phyloP scores from a whole-genome alignment of 805 yeast species.

The Saturnispora galanensis region DNA sequence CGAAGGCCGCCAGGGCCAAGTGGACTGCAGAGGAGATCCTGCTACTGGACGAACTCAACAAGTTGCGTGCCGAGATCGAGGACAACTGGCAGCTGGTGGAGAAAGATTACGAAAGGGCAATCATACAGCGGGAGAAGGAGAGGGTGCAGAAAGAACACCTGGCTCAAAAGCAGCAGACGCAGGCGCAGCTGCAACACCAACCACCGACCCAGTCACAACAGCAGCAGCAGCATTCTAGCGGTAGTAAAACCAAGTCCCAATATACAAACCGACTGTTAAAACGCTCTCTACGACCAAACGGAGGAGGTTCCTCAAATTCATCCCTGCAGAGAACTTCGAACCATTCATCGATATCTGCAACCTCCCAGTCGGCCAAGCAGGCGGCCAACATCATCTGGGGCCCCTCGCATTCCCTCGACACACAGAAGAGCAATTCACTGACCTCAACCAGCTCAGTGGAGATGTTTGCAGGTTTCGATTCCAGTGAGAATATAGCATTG shows the following conservation, averaged over 20 bases:
- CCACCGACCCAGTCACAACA: constrained; percentile 10
- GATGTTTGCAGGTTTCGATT: constrained; percentile 22
- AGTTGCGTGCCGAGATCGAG: constrained; percentile 13
- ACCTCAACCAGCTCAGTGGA: constrained; percentile 8
- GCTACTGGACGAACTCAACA: constrained; percentile 28
- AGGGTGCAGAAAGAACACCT: constrained; percentile 11
- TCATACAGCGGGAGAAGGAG: not conserved
- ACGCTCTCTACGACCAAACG: constrained; percentile 4
- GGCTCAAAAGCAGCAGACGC: constrained; percentile 7
- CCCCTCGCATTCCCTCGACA: constrained; percentile 24
- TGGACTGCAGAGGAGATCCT: constrained; percentile 38
- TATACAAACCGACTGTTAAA: constrained; percentile 4
- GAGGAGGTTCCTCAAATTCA: constrained; percentile 6
- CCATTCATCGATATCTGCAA: not conserved
- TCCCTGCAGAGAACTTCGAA: not conserved
- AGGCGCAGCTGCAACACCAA: constrained; percentile 20
- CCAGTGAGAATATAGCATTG: constrained; percentile 5
- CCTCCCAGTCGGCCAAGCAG: constrained; percentile 22
- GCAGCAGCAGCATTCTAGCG: not conserved
- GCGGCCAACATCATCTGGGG: constrained; percentile 32
- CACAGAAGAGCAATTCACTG: constrained; percentile 17
- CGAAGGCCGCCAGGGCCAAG: constrained; percentile 16
- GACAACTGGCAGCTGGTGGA: constrained; percentile 6
- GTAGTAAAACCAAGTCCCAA: constrained; percentile 7
- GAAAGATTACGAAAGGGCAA: constrained; percentile 5